Conservation (phyloP, 2,329 filamentous ascomycete species). For the Penicillium fuscoglaucum region DNA sequence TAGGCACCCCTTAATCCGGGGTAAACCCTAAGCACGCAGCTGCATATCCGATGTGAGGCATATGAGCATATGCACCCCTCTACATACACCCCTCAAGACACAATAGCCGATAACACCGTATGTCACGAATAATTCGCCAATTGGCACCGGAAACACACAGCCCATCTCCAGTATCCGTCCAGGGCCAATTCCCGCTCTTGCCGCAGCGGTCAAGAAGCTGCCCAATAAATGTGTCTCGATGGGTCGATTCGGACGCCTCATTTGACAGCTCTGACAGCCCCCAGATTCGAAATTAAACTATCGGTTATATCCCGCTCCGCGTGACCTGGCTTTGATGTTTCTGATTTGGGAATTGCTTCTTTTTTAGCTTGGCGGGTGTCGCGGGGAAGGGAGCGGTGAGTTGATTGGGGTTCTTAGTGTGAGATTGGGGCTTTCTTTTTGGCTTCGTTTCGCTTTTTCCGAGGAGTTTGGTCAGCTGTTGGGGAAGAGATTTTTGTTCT, state of each 20-base stretch:
- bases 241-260: slow-evolving; percentile 3
- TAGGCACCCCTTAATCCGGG: background rate
- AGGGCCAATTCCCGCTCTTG: background rate
- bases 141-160: background rate
- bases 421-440: too few relatives aligned
- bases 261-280: background rate
- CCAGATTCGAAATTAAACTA: slow-evolving; percentile 1
- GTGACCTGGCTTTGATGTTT: too few relatives aligned
- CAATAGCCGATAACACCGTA: background rate
- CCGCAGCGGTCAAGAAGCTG: slow-evolving; percentile 7
- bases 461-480: background rate
- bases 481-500: background rate
- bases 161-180: background rate
- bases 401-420: too few relatives aligned
- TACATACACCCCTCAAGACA: background rate
- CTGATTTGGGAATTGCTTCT: too few relatives aligned
- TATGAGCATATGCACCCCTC: background rate
- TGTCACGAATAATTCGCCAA: too few relatives aligned
- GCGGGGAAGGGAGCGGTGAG: too few relatives aligned
- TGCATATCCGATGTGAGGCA: slow-evolving; percentile 2
- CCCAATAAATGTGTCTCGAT: slow-evolving; percentile 5
- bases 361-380: too few relatives aligned
- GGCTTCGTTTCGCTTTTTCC: background rate
- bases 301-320: background rate
- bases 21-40: background rate